Conservation (phyloP, 352 stramenopile species). For the Ophiocytium majus region DNA sequence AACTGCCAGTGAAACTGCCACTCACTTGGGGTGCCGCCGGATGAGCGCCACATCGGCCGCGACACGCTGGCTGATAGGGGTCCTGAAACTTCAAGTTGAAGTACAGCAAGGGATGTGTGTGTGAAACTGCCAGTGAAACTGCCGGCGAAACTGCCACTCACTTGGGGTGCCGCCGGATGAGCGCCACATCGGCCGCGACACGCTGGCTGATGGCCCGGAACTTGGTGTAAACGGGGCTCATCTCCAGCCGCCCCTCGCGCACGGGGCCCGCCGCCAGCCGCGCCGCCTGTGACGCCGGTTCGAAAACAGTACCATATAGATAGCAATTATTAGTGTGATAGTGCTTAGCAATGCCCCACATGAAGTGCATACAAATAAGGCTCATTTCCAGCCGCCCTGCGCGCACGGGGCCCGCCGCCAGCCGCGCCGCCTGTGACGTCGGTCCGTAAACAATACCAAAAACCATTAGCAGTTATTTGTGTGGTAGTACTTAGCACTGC, state of each 20-base stretch:
- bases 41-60: slow-evolving; percentile 30
- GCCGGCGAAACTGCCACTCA: not conserved
- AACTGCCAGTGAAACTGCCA: slow-evolving; percentile 1
- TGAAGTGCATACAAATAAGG: slow-evolving; percentile 44
- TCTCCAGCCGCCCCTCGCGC: slow-evolving; percentile 45
- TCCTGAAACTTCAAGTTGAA: slow-evolving; percentile 27
- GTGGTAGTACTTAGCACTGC: no score
- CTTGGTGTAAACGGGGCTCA: slow-evolving; percentile 40
- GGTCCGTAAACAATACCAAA: no score
- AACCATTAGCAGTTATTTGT: no score
- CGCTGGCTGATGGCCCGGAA: slow-evolving; percentile 45
- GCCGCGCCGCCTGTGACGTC: slow-evolving; percentile 41
- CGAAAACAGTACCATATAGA: no score
- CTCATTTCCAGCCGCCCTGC: slow-evolving; percentile 45
- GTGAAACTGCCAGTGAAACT: slow-evolving; percentile 2
- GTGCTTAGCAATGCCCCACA: no score
- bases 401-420: slow-evolving; percentile 31
- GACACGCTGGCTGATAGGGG: slow-evolving; percentile 34
- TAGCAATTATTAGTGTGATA: no score
- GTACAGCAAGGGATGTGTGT: no score
- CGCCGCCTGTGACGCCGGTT: slow-evolving; percentile 45
- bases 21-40: slow-evolving; percentile 23
- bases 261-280: slow-evolving; percentile 32
- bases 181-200: slow-evolving; percentile 22
- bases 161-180: slow-evolving; percentile 32